Percentiles rank a stretch among this genome's conserved stretches.
Conservation (phyloP, 495 filamentous ascomycete genomes). For the Wilcoxina mikolae region DNA sequence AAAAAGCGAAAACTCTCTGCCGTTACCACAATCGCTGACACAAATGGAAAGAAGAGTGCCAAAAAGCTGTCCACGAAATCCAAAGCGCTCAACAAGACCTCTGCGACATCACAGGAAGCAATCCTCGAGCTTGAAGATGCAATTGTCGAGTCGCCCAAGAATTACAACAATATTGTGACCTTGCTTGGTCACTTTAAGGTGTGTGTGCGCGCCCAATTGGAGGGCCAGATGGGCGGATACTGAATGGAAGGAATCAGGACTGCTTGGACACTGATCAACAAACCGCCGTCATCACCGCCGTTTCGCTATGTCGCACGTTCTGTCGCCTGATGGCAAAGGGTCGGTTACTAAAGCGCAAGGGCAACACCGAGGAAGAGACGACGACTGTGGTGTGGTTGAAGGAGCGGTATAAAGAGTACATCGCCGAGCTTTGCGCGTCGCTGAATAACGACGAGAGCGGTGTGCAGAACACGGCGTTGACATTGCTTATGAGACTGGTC, state of each 20-base stretch:
- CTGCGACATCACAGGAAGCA: conserved; percentile 9
- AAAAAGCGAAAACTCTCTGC: conserved; percentile 6
- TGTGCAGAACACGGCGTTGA: conserved; percentile 40
- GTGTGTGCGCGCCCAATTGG: background rate
- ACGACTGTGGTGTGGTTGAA: conserved; percentile 67
- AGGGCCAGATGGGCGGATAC: background rate
- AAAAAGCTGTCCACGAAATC: conserved; percentile 2
- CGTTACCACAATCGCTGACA: background rate
- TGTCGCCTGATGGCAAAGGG: conserved; percentile 66
- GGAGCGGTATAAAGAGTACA: conserved; percentile 56
- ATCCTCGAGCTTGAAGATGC: conserved; percentile 21
- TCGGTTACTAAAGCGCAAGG: conserved; percentile 46
- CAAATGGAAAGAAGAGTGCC: background rate
- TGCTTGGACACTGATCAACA: background rate
- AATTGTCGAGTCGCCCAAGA: conserved; percentile 45
- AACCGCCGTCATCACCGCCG: conserved; percentile 42
- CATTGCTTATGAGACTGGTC: conserved; percentile 65
- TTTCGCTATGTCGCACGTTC: conserved; percentile 82
- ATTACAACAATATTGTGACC: conserved; percentile 83
- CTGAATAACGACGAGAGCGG: conserved; percentile 37
- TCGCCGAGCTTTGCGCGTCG: conserved; percentile 39
- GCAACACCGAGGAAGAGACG: conserved; percentile 53
- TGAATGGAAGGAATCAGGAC: background rate
- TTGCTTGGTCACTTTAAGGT: conserved; percentile 48
- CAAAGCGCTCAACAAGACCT: background rate